Base-by-base conservation (phyloP, 305 asterid genomes). In the Striga hermonthica region DNA sequence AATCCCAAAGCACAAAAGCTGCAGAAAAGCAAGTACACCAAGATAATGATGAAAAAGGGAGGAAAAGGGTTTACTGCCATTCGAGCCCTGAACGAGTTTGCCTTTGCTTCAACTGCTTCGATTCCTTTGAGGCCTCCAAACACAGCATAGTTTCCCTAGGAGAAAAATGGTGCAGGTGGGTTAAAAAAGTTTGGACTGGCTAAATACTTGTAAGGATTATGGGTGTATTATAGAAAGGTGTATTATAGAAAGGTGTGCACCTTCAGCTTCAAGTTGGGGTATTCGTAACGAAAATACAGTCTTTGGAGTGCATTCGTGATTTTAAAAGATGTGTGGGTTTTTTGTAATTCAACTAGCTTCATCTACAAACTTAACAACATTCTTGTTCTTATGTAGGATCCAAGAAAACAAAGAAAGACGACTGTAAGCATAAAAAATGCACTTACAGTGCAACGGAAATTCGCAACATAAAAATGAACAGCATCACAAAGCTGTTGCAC, bases 101-200 rank as follows among this genome's bases (percentile, higher is more conserved):
- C 99, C 82, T 88, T 94, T 31, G 96, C 95, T 83, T 90, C 97
- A 68, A 93, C 95, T 14, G 95, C 95, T 84, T 90, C 97, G 60
- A 94, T 80, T 65, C 99, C 99, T 84, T 86, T 90, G 57, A 90
- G 77, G 56, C 99, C 99, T 65, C 99, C 97, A 53, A 97, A 94
- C 57, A 94, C 99, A 4, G 93, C 99, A 70, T 94, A 94, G 76
- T 88, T 94, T 65, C 97, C 99, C 96, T 92, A 62, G 37, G 64
- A 76, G 66, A 76, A 61, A n/a, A 48, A 55, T 54, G 15, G 57
- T 55, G 62, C 47, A 64, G 47, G 64, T 54, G 49, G 64, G 55
- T 15, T 6, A 12, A 49, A 8, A 57, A 45, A 53, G 31, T 60
- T 60, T 36, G 57, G 65, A 64, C 35, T 12, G 66, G 40, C 67